Percentiles rank a stretch among this genome's conserved stretches.
Conservation (phyloP, 768 basidiomycete species). For the Piloderma croceum region DNA sequence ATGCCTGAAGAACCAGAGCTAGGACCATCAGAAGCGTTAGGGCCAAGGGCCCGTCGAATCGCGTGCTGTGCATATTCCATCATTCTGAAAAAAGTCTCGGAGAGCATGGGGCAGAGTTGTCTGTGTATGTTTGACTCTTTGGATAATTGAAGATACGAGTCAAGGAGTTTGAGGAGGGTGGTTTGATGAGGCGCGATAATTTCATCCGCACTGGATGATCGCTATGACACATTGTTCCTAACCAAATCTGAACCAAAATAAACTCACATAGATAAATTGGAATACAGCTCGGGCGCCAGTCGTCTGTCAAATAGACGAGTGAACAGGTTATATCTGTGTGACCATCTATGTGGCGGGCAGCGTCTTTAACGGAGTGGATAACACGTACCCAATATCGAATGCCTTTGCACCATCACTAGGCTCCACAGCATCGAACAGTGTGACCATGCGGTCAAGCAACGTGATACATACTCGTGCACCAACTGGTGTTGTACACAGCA, state of each 20-base stretch:
- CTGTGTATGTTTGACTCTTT: slow-evolving; percentile 33
- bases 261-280: slow-evolving; percentile 56
- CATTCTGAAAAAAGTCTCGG: slow-evolving; percentile 56
- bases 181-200: slow-evolving; percentile 81
- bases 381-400: slow-evolving; percentile 69
- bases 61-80: slow-evolving; percentile 52
- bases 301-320: slow-evolving; percentile 56
- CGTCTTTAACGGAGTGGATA: slow-evolving; percentile 3
- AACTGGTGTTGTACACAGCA: slow-evolving; percentile 46
- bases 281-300: slow-evolving; percentile 55
- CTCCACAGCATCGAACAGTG: slow-evolving; percentile 62
- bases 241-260: too few relatives aligned
- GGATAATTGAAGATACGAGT: slow-evolving; percentile 70
- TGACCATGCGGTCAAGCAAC: slow-evolving; percentile 69
- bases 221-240: neutral
- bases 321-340: slow-evolving; percentile 57
- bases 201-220: slow-evolving; percentile 60
- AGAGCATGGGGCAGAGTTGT: slow-evolving; percentile 52
- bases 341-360: slow-evolving; percentile 5
- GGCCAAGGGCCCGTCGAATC: slow-evolving; percentile 42
- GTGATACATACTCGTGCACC: slow-evolving; percentile 63
- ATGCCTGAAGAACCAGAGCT: slow-evolving; percentile 4
- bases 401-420: slow-evolving; percentile 57
- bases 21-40: slow-evolving; percentile 3
- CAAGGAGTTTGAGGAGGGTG: slow-evolving; percentile 80